Evolutionary conservation across 495 filamentous ascomycete genomes (phyloP), one percentile per base, ranked within the genome.

Genomic region (Lophium mytilinum): DNA sequence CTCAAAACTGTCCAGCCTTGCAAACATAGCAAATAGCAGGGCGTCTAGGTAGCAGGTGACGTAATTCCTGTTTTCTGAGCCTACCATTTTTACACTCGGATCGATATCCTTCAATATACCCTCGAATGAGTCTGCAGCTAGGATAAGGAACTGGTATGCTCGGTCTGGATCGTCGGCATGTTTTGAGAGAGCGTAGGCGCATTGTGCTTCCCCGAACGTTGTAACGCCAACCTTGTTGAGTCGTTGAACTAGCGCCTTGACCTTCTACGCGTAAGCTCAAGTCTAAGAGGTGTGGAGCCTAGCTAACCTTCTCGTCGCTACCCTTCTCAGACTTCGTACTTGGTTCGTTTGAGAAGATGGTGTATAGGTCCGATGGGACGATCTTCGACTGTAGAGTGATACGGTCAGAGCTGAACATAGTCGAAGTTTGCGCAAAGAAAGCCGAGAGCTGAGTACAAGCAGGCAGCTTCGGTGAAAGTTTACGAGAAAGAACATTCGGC

Each of bases 11-110:
- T 85, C 84, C 24, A 96, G 73, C 52, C 88, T 82, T 9, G 89
- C 86, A 68, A 98, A 98, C 92, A 98, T 96, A 55, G 93, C 88
- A 65, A 96, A 96, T 1, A 98, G 81, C n/a, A 96, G 72, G 0
- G 91, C 78, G 66, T 96, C 93, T 0, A 96, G 75, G 63, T 90
- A 98, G 70, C 93, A 98, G 36, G 93, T 96, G 18, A 93, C 89
- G 17, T 79, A 82, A 15, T 84, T 78, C 43, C 92, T 76, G 66
- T 98, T 98, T 60, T 89, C 86, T 4, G 93, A 93, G 1, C 93
- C 93, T 1, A 90, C 73, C 69, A 96, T 81, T 58, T 80, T 83
- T 1, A 84, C 75, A 39, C 77, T 74, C 3, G 86, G 77, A 19
- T 87, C 78, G 67, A 89, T 91, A 6, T 78, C 80, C 56, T 80